Conservation (phyloP, 768 basidiomycete genomes). For the Holtermanniella nyarrowii region DNA sequence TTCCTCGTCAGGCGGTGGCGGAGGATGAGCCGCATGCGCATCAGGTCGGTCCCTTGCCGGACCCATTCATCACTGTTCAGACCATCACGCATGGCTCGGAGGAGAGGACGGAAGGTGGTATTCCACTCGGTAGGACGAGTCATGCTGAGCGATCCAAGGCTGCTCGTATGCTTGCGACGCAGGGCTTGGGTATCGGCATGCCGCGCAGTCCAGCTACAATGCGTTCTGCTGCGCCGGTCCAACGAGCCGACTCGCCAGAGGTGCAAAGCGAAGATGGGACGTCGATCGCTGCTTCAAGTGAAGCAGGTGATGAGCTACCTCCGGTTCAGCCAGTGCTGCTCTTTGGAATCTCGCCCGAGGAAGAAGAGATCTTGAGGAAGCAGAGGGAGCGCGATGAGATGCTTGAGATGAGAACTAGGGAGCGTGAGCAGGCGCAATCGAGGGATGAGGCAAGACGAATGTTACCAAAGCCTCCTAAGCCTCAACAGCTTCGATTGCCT, state of each 20-base stretch:
- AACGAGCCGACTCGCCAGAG: constrained; percentile 1
- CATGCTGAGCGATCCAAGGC: constrained; percentile 31
- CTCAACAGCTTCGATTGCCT: constrained; percentile 24
- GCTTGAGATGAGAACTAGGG: background rate
- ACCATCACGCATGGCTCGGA: constrained; percentile 27
- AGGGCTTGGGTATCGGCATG: constrained; percentile 36
- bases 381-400: background rate
- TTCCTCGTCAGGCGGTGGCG: background rate
- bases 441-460: constrained; percentile 12
- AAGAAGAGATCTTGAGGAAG: constrained; percentile 1
- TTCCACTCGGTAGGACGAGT: constrained; percentile 33
- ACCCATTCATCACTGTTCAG: constrained; percentile 39
- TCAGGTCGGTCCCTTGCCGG: constrained; percentile 34
- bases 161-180: constrained; percentile 35
- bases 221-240: constrained; percentile 9
- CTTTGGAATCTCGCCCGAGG: background rate
- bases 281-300: background rate
- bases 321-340: background rate
- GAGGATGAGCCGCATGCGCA: constrained; percentile 15
- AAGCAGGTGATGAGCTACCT: constrained; percentile 5
- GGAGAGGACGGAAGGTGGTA: constrained; percentile 19
- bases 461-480: constrained; percentile 30
- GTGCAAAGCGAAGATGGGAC: constrained; percentile 11
- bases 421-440: background rate
- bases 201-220: constrained; percentile 24